Base-by-base conservation (phyloP, 495 filamentous ascomycete species). In the Aspergillus funiculosus region DNA sequence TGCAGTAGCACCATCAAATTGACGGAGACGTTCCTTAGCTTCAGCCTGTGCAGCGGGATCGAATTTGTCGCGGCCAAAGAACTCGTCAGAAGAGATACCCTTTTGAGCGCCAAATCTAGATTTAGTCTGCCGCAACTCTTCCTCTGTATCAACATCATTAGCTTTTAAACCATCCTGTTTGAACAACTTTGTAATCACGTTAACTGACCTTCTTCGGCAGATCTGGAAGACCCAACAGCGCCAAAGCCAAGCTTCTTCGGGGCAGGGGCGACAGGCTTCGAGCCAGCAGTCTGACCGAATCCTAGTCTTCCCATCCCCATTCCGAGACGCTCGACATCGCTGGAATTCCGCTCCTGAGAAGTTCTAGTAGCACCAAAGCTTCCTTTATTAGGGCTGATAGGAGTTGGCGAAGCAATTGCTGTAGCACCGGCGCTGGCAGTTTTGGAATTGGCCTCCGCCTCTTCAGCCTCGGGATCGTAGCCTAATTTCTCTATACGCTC, bases 401-500 rank as follows among this genome's bases (percentile, higher is more conserved):
- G 87, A 6, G 84, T 84, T 1, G 89, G 86, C 22, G 84, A 73
- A 18, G 77, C 71, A 47, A 92, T 81, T 3, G 75, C 74, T 7
- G 72, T 65, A 10, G 74, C 67, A 25, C 78, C 74, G 17, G 72
- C 63, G 19, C 72, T 74, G 7, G 72, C 62, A 10, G 78, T 43
- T 48, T 74, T 68, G 6, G 68, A 72, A 55, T 81, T 81, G 11
- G 76, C 71, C 42, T 75, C 74, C 9, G 76, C 77, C 55, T 85
- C 78, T 64, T 95, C 92, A 20, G 85, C 87, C 51, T 96, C 85
- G 5, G 88, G 86, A 53, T 97, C 88, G 58, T 98, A 98, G n/a
- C 92, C 92, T n/a, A 98, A 73, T 67, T 92, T 95, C 71, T 85
- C 87, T 56, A 95, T 91, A 50, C 92, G 82, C 64, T 97, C 92